Evolutionary conservation across 202 grass and related monocot genomes (phyloP).

Genomic region (Zizania palustris): DNA sequence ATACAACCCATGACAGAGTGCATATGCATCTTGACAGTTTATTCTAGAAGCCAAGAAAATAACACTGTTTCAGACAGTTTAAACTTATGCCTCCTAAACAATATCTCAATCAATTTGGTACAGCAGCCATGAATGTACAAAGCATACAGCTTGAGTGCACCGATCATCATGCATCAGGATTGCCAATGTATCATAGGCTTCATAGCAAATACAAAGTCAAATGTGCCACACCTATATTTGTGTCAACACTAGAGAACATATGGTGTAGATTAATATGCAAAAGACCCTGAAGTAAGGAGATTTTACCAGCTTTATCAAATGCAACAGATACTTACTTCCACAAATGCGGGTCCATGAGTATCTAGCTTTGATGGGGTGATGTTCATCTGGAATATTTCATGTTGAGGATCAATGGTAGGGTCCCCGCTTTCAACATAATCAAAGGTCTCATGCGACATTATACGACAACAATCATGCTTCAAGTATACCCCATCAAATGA

Average conservation of each 20-base stretch:
- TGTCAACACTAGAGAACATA: slow-evolving; percentile 6
- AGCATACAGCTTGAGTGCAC: background rate
- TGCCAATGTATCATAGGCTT: too few species aligned
- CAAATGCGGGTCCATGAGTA: slow-evolving; percentile 81
- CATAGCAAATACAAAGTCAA: background rate
- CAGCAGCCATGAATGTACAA: slow-evolving; percentile 1
- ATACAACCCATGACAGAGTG: background rate
- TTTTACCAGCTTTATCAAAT: background rate
- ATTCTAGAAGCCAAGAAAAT: background rate
- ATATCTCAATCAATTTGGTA: background rate
- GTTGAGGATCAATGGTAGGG: slow-evolving; percentile 46
- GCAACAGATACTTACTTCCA: slow-evolving; percentile 72
- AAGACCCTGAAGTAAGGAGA: background rate
- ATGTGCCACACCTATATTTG: background rate
- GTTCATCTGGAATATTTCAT: slow-evolving; percentile 75
- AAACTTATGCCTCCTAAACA: slow-evolving; percentile 16
- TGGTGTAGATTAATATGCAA: slow-evolving; percentile 28
- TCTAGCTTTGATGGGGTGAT: slow-evolving; percentile 51
- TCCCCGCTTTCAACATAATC: slow-evolving; percentile 37
- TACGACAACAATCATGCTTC: slow-evolving; percentile 57
- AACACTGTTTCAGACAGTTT: background rate
- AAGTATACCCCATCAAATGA: slow-evolving; percentile 94
- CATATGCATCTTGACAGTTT: slow-evolving; percentile 16
- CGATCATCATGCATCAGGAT: background rate
- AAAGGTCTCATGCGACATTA: slow-evolving; percentile 38